Percentiles rank a stretch among this genome's conserved stretches.
phyloP scores from a whole-genome alignment of 805 yeast species.

The Candida coquimbonensis region DNA sequence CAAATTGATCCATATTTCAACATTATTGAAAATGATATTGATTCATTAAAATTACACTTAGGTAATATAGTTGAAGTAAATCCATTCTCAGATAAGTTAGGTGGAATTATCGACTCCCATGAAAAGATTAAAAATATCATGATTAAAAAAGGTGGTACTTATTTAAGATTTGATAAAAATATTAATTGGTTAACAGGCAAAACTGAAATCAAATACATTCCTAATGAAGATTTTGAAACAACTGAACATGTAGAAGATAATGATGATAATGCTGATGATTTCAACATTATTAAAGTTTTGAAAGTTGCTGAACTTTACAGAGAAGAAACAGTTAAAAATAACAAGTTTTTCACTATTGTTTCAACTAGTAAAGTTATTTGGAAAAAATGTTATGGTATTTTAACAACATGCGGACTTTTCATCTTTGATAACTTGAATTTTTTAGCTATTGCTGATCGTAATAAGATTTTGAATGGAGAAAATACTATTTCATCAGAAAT shows the following conservation, averaged over 20 bases:
- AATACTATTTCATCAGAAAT: constrained; percentile 18
- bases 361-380: constrained; percentile 26
- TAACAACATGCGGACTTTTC: constrained; percentile 44
- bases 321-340: constrained; percentile 30
- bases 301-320: constrained; percentile 34
- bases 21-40: constrained; percentile 24
- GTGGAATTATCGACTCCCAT: constrained; percentile 8
- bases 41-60: constrained; percentile 17
- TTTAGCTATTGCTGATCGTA: constrained; percentile 23
- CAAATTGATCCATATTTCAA: constrained; percentile 31
- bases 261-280: background rate
- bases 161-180: constrained; percentile 24
- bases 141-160: constrained; percentile 27
- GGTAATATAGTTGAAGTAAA: constrained; percentile 5
- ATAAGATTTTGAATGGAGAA: constrained; percentile 20
- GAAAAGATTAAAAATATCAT: constrained; percentile 7
- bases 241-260: background rate
- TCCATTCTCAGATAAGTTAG: constrained; percentile 9
- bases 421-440: constrained; percentile 35
- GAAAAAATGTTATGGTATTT: constrained; percentile 40
- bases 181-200: constrained; percentile 21
- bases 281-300: constrained; percentile 26
- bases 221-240: background rate
- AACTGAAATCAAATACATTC: constrained; percentile 14
- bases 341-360: constrained; percentile 27